Evolutionary conservation across 768 basidiomycete species (phyloP).

Genomic region (Leucocoprinus sp.): DNA sequence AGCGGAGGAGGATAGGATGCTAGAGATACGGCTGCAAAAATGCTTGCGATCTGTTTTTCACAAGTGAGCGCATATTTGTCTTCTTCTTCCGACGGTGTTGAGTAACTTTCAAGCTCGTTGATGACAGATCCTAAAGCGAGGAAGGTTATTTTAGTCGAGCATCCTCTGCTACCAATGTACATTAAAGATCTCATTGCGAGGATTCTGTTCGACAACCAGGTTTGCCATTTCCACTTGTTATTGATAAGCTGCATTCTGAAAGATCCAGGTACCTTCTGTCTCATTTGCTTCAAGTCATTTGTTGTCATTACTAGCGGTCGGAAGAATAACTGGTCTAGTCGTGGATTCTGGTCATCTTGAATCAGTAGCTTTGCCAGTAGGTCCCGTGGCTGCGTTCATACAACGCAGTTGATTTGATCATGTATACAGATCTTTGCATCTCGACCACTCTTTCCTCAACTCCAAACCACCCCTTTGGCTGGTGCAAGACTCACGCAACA

Average conservation of each 20-base stretch:
- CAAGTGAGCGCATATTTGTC: constrained; percentile 45
- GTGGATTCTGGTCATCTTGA: constrained; percentile 91
- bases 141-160: constrained; percentile 89
- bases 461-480: constrained; percentile 81
- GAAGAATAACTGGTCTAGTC: constrained; percentile 88
- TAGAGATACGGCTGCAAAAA: constrained; percentile 62
- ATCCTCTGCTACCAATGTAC: constrained; percentile 75
- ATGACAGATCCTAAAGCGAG: constrained; percentile 92
- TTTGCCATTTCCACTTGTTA: constrained; percentile 21
- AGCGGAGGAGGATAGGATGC: constrained; percentile 65
- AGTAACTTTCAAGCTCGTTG: constrained; percentile 54
- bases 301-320: constrained; percentile 76
- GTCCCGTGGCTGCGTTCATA: constrained; percentile 18
- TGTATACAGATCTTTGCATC: constrained; percentile 79
- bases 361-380: constrained; percentile 78
- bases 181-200: constrained; percentile 86
- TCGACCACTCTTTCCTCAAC: constrained; percentile 74
- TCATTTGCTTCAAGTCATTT: constrained; percentile 90
- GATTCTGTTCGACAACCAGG: constrained; percentile 88
- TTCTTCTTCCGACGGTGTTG: constrained; percentile 6
- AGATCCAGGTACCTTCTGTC: constrained; percentile 75
- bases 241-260: background rate
- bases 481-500: constrained; percentile 77
- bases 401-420: background rate
- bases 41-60: constrained; percentile 75